Conservation (phyloP, 1,284 basidiomycete species). For the Marasmius fiardii region DNA sequence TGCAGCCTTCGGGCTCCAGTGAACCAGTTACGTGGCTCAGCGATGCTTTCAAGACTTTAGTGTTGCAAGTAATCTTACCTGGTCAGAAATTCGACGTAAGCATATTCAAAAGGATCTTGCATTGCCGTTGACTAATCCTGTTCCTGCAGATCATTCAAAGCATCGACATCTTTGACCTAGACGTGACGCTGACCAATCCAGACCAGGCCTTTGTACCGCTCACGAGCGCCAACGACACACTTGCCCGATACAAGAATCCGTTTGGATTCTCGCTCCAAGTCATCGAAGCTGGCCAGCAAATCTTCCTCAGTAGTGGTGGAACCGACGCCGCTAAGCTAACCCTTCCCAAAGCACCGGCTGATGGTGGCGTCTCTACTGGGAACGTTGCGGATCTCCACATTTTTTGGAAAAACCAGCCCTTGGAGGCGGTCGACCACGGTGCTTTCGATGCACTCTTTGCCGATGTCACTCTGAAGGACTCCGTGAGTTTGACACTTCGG, state of each 20-base stretch:
- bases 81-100: constrained; percentile 56
- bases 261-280: constrained; percentile 76
- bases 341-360: constrained; percentile 46
- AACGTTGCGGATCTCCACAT: constrained; percentile 58
- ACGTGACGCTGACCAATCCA: constrained; percentile 47
- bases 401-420: constrained; percentile 52
- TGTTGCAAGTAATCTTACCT: constrained; percentile 59
- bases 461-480: constrained; percentile 50
- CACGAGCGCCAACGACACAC: constrained; percentile 57
- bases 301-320: constrained; percentile 48
- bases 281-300: constrained; percentile 50
- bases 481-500: constrained; percentile 45
- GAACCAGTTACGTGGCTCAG: constrained; percentile 63
- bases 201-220: constrained; percentile 56
- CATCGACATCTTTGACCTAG: constrained; percentile 61
- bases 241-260: constrained; percentile 73
- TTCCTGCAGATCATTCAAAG: constrained; percentile 57
- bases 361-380: constrained; percentile 67
- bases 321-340: constrained; percentile 59
- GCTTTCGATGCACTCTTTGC: constrained; percentile 61
- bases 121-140: constrained; percentile 1
- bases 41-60: constrained; percentile 67
- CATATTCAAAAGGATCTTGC: background rate
- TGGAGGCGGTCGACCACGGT: constrained; percentile 51
- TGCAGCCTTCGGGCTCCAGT: constrained; percentile 50